Conservation (phyloP, 768 basidiomycete genomes). For the Lactifluus echinatus region DNA sequence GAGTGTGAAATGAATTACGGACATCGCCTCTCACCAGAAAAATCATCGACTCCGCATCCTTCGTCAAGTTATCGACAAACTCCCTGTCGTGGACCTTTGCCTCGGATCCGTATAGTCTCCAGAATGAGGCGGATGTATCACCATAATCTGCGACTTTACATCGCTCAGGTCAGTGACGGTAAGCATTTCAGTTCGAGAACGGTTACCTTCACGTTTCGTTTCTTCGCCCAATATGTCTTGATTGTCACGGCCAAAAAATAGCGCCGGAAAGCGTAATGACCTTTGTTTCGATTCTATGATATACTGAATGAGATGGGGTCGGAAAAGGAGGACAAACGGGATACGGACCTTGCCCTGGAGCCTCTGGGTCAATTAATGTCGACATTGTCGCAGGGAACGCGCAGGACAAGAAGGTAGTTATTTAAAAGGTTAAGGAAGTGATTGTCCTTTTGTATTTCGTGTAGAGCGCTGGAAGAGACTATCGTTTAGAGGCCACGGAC, state of each 20-base stretch:
- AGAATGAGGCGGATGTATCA: constrained; percentile 10
- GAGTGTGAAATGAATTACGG: not conserved
- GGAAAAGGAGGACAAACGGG: not conserved
- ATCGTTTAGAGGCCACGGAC: too few species aligned
- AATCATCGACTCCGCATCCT: constrained; percentile 17
- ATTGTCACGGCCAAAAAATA: not conserved
- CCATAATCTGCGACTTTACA: constrained; percentile 1
- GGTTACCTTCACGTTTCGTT: not conserved
- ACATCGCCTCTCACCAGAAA: constrained; percentile 12
- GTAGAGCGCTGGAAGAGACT: too few species aligned
- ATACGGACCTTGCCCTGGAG: not conserved
- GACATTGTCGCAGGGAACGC: not conserved
- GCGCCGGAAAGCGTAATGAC: not conserved
- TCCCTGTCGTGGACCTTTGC: constrained; percentile 7
- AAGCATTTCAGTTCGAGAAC: not conserved
- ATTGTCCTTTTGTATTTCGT: too few species aligned
- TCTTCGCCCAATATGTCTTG: not conserved
- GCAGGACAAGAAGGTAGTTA: not conserved
- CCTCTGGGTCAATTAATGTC: not conserved
- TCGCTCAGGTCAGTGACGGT: not conserved
- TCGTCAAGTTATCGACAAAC: constrained; percentile 10
- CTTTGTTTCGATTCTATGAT: not conserved
- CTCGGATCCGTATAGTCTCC: constrained; percentile 14
- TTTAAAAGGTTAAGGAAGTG: not conserved
- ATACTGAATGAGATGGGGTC: not conserved